phyloP scores from a whole-genome alignment of 1,284 basidiomycete species.

The Fomitopsis pinicola region DNA sequence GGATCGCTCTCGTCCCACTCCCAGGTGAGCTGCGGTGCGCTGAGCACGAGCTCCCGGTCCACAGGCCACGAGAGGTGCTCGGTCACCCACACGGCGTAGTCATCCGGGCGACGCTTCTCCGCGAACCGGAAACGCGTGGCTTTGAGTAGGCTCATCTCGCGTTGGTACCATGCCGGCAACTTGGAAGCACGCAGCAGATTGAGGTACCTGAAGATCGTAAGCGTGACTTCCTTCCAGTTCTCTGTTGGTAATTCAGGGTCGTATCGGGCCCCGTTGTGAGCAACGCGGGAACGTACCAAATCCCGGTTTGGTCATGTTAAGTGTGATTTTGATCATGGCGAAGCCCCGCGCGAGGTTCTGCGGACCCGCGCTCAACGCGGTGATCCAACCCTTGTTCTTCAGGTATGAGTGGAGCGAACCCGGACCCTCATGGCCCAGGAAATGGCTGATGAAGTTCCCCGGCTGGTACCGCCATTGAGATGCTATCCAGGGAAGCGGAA shows the following conservation, averaged over 20 bases:
- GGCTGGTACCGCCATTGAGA: slow-evolving; percentile 84
- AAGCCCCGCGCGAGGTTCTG: slow-evolving; percentile 80
- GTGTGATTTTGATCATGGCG: slow-evolving; percentile 83
- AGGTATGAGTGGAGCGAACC: slow-evolving; percentile 92
- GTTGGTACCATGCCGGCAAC: slow-evolving; percentile 73
- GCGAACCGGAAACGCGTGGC: slow-evolving; percentile 84
- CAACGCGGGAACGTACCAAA: slow-evolving; percentile 54
- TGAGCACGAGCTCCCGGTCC: slow-evolving; percentile 78
- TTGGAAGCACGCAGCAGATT: slow-evolving; percentile 71
- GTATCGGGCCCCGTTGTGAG: background rate
- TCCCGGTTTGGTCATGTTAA: slow-evolving; percentile 84
- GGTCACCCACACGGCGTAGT: slow-evolving; percentile 78
- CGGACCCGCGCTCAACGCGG: slow-evolving; percentile 71
- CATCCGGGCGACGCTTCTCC: slow-evolving; percentile 80
- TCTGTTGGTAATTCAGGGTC: slow-evolving; percentile 42
- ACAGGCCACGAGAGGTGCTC: slow-evolving; percentile 78
- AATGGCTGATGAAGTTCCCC: slow-evolving; percentile 76
- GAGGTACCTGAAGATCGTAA: slow-evolving; percentile 85
- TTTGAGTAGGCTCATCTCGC: slow-evolving; percentile 75
- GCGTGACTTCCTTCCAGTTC: slow-evolving; percentile 74
- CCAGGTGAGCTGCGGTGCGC: slow-evolving; percentile 70
- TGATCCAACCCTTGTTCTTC: slow-evolving; percentile 91
- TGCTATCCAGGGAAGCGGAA: slow-evolving; percentile 84
- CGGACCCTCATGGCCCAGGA: slow-evolving; percentile 94
- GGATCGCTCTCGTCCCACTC: slow-evolving; percentile 64